These are phyloP conservation scores for Selaginella tamariscina DNA, from an alignment of 75 land plant genomes.

Conservation along the genomic window DNA sequence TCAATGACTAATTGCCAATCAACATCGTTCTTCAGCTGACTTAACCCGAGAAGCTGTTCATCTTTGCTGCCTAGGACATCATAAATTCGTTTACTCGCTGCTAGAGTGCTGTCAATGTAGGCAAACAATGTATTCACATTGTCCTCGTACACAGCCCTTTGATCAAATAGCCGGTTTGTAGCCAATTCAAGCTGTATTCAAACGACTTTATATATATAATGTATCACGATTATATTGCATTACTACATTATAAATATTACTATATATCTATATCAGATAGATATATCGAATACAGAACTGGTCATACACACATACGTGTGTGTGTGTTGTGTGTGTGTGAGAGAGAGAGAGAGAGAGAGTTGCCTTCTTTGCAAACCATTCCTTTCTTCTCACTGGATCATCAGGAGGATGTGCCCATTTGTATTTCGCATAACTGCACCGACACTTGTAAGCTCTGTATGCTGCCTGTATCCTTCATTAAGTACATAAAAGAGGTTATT, in stretches of 20 bases:
- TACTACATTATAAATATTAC: not conserved
- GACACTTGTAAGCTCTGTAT: conserved; percentile 3
- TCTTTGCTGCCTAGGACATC: not conserved
- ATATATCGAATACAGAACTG: not conserved
- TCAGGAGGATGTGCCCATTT: not conserved
- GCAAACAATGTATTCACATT: not conserved
- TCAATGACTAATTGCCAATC: conserved; percentile 1
- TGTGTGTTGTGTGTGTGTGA: too few species aligned
- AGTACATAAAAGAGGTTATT: not conserved
- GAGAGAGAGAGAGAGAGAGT: not conserved
- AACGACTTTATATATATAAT: not conserved
- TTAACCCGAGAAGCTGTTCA: not conserved
- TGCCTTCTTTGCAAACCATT: conserved; percentile 12
- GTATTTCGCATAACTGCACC: not conserved
- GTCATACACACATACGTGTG: not conserved
- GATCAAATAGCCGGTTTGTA: not conserved
- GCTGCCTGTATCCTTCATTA: conserved; percentile 4
- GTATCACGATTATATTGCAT: not conserved
- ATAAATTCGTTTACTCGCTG: not conserved
- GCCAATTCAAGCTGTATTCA: conserved; percentile 2
- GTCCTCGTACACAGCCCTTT: not conserved
- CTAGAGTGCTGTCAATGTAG: conserved; percentile 2
- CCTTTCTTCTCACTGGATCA: conserved; percentile 4
- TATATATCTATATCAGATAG: not conserved
- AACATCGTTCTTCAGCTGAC: conserved; percentile 2